phyloP scores from a whole-genome alignment of 805 yeast genomes.

The Kodamaea jinghongensis region DNA sequence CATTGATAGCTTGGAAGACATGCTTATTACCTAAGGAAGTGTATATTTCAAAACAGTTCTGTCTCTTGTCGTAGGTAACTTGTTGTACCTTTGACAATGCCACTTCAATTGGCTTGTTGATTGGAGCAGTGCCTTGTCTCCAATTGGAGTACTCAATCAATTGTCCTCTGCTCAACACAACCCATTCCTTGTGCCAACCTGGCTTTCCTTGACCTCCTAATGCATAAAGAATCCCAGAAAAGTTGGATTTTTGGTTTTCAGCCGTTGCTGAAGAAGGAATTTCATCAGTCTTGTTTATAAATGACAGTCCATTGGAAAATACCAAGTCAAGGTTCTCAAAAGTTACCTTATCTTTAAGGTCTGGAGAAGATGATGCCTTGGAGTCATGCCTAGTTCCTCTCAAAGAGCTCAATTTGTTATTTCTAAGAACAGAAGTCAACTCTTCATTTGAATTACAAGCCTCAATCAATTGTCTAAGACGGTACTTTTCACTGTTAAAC shows the following conservation, averaged over 20 bases:
- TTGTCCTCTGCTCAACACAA: conserved; percentile 65
- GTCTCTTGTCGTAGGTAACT: conserved; percentile 44
- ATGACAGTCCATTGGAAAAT: conserved; percentile 1
- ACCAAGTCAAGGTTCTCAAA: conserved; percentile 8
- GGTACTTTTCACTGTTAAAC: conserved; percentile 41
- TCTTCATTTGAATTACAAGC: conserved; percentile 40
- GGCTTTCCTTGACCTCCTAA: conserved; percentile 59
- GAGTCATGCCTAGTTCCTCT: background rate
- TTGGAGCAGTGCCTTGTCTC: conserved; percentile 63
- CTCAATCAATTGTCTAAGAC: conserved; percentile 40
- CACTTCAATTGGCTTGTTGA: conserved; percentile 67
- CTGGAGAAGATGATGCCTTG: background rate
- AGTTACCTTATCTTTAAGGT: background rate
- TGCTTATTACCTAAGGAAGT: conserved; percentile 67
- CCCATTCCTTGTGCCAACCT: conserved; percentile 91
- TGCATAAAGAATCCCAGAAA: conserved; percentile 53
- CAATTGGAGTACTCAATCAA: conserved; percentile 75
- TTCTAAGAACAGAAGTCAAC: conserved; percentile 30
- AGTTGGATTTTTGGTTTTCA: conserved; percentile 26
- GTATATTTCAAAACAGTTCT: conserved; percentile 68
- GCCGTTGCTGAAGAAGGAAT: conserved; percentile 1
- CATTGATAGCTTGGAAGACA: conserved; percentile 70
- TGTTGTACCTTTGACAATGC: conserved; percentile 64
- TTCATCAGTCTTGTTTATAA: conserved; percentile 4
- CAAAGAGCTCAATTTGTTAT: conserved; percentile 22